These are phyloP conservation scores for Spathaspora sp. DNA, from an alignment of 805 yeast species.

Conservation along the genomic window DNA sequence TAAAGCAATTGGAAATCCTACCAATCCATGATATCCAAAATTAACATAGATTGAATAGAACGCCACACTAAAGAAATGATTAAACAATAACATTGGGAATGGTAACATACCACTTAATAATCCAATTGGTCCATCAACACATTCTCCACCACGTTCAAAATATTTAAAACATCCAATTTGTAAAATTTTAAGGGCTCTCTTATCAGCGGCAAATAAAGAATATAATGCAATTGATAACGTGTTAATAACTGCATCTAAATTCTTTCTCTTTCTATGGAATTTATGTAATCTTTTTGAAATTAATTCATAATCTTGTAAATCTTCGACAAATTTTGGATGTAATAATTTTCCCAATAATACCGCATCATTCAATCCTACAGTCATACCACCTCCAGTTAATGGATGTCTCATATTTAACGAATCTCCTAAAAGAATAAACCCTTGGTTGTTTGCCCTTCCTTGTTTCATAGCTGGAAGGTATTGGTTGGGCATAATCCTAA, in stretches of 20 bases:
- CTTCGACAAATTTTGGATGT: conserved; percentile 48
- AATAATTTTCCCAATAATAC: conserved; percentile 63
- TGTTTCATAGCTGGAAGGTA: conserved; percentile 77
- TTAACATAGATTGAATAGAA: conserved; percentile 75
- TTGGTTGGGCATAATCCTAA: conserved; percentile 91
- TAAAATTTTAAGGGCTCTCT: conserved; percentile 56
- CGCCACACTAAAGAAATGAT: conserved; percentile 89
- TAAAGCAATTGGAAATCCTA: conserved; percentile 68
- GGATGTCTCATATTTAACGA: conserved; percentile 98
- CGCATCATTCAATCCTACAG: conserved; percentile 90
- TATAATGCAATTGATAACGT: conserved; percentile 88
- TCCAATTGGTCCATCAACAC: conserved; percentile 74
- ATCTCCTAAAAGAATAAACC: conserved; percentile 84
- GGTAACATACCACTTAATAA: conserved; percentile 81
- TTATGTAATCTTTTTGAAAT: conserved; percentile 55
- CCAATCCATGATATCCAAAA: conserved; percentile 58
- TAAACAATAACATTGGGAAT: conserved; percentile 66
- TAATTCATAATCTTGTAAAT: conserved; percentile 53
- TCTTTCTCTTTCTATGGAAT: conserved; percentile 78
- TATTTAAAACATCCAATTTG: conserved; percentile 89
- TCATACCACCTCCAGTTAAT: conserved; percentile 98
- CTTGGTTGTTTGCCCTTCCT: conserved; percentile 48
- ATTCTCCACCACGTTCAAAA: conserved; percentile 79
- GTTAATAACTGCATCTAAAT: conserved; percentile 78
- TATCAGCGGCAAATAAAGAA: conserved; percentile 85